Conservation (phyloP, 805 yeast genomes). For the Starmerella cellae region DNA sequence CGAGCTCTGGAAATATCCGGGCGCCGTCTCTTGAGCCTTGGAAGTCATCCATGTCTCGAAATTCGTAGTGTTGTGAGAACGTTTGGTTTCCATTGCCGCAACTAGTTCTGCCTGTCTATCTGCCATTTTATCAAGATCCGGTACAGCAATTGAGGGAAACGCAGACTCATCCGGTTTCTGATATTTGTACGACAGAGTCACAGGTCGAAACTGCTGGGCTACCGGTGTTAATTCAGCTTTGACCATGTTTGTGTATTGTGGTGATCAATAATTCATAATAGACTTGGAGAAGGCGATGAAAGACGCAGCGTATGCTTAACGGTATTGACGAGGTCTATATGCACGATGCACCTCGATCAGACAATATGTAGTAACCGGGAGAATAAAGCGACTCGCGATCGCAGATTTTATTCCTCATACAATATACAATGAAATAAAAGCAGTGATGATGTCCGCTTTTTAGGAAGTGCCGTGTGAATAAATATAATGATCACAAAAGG, state of each 20-base stretch:
- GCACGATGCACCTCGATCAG: too few relatives aligned
- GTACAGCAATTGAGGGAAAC: constrained; percentile 2
- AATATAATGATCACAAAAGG: constrained; percentile 23
- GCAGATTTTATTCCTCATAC: constrained; percentile 10
- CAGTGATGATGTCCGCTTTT: constrained; percentile 19
- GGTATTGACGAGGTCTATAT: too few relatives aligned
- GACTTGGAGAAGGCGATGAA: too few relatives aligned
- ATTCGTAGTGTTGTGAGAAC: constrained; percentile 20
- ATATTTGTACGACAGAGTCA: constrained; percentile 13
- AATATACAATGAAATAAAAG: constrained; percentile 12
- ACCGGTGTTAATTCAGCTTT: constrained; percentile 1
- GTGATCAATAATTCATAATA: not conserved
- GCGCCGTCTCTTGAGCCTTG: constrained; percentile 20
- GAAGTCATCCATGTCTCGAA: constrained; percentile 28
- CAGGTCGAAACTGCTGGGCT: constrained; percentile 9
- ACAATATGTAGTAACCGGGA: too few relatives aligned
- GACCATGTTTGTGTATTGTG: constrained; percentile 1
- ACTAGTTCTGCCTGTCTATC: not conserved
- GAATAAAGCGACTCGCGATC: not conserved
- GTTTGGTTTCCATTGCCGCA: constrained; percentile 20
- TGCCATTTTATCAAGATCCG: not conserved
- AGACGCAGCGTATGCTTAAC: too few relatives aligned
- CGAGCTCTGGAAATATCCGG: constrained; percentile 28
- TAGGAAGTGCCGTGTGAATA: constrained; percentile 29
- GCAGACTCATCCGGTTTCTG: constrained; percentile 6